phyloP scores from a whole-genome alignment of 164 flowering plant genomes.

The Magnolia sinica region DNA sequence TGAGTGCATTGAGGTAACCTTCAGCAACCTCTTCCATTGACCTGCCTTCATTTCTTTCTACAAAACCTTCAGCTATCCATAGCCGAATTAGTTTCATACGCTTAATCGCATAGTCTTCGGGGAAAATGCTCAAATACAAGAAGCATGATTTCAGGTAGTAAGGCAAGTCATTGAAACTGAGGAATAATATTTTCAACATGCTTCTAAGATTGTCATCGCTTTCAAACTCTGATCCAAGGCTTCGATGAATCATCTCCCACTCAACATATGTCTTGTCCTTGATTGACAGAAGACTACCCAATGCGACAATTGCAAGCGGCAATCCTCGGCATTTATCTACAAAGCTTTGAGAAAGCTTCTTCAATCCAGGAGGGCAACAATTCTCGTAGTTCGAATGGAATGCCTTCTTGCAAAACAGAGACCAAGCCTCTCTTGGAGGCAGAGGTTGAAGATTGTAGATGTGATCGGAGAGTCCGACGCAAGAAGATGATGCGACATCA shows the following conservation, averaged over 20 bases:
- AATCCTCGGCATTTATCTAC: constrained; percentile 16
- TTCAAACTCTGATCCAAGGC: constrained; percentile 8
- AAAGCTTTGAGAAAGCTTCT: constrained; percentile 6
- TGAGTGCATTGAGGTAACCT: constrained; percentile 3
- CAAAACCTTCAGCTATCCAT: constrained; percentile 21
- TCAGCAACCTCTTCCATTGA: constrained; percentile 17
- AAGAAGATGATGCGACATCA: too few relatives aligned
- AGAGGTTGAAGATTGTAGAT: too few relatives aligned
- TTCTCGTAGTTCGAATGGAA: too few relatives aligned
- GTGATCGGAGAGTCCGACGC: too few relatives aligned
- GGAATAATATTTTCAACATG: background rate
- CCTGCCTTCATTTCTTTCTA: background rate
- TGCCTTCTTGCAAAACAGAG: too few relatives aligned
- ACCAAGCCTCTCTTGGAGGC: too few relatives aligned
- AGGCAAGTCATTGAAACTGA: constrained; percentile 19
- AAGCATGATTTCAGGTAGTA: constrained; percentile 16
- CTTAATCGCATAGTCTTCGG: constrained; percentile 9
- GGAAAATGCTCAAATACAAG: constrained; percentile 15
- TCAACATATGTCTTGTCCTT: constrained; percentile 2
- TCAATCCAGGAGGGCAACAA: background rate
- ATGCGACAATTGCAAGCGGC: constrained; percentile 20
- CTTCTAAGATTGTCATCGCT: background rate
- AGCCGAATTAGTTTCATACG: background rate
- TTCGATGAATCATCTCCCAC: constrained; percentile 13
- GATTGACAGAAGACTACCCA: constrained; percentile 20